phyloP scores from a whole-genome alignment of 768 basidiomycete species.

The Termitomyces sp. region DNA sequence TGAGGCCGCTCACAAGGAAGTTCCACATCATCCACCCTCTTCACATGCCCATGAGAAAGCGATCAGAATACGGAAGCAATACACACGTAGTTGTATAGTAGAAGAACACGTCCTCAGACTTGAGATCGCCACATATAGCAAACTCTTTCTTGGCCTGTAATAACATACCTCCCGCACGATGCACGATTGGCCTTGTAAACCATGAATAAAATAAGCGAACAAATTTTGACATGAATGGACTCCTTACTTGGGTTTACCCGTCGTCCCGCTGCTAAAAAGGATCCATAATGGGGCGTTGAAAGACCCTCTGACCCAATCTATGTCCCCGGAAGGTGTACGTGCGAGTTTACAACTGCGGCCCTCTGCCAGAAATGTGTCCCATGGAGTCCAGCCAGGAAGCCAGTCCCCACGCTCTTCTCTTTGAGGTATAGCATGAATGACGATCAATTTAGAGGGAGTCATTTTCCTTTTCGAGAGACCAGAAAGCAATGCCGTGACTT shows the following conservation, averaged over 20 bases:
- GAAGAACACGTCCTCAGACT: conserved; percentile 69
- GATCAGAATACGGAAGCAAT: background rate
- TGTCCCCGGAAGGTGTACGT: conserved; percentile 51
- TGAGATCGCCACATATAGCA: conserved; percentile 62
- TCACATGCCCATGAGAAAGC: conserved; percentile 8
- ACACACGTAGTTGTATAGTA: conserved; percentile 81
- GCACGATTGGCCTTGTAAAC: conserved; percentile 67
- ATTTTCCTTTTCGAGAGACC: conserved; percentile 40
- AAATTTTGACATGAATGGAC: background rate
- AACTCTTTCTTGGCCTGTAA: conserved; percentile 73
- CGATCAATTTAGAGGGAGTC: conserved; percentile 47
- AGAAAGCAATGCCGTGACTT: conserved; percentile 54
- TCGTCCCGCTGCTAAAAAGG: conserved; percentile 82
- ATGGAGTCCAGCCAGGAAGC: conserved; percentile 45
- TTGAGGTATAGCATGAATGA: conserved; percentile 47
- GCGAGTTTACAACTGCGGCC: conserved; percentile 47
- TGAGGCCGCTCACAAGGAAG: conserved; percentile 67
- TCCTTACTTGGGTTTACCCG: conserved; percentile 65
- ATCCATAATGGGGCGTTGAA: conserved; percentile 88
- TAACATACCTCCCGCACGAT: conserved; percentile 77
- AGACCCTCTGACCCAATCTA: conserved; percentile 54
- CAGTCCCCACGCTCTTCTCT: conserved; percentile 15
- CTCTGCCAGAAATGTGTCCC: conserved; percentile 49
- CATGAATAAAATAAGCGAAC: conserved; percentile 8
- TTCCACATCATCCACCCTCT: conserved; percentile 96